Percentiles rank a stretch among this genome's conserved stretches.
Evolutionary conservation across 768 basidiomycete species (phyloP).

Genomic region (Mycena kentingensis): DNA sequence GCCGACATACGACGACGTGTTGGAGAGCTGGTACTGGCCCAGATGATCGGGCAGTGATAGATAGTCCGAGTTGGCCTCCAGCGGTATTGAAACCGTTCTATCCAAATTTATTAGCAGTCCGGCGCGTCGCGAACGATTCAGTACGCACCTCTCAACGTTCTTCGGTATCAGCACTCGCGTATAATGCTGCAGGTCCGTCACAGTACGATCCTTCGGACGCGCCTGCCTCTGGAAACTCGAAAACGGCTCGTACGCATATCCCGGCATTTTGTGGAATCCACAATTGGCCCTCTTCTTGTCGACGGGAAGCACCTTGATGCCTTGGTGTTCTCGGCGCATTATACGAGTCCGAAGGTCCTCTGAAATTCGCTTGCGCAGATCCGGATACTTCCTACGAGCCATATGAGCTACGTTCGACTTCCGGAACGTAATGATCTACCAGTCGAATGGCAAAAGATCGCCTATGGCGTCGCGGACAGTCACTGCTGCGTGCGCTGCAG

Average conservation of each 20-base stretch:
- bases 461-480: constrained; percentile 72
- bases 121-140: not conserved
- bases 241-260: constrained; percentile 37
- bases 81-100: constrained; percentile 64
- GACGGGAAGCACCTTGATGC: too few relatives aligned
- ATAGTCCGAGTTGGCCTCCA: constrained; percentile 64
- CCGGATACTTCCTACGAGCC: constrained; percentile 40
- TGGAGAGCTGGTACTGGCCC: constrained; percentile 61
- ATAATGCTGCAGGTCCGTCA: constrained; percentile 65
- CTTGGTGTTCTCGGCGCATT: constrained; percentile 25
- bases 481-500: constrained; percentile 57
- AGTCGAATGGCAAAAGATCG: constrained; percentile 74
- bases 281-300: constrained; percentile 35
- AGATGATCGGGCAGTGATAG: constrained; percentile 47
- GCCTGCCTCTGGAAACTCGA: constrained; percentile 51
- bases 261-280: constrained; percentile 35
- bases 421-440: constrained; percentile 44
- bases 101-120: not conserved
- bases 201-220: constrained; percentile 43
- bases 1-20: constrained; percentile 62
- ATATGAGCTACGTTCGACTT: not conserved
- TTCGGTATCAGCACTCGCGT: constrained; percentile 53
- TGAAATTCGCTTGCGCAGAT: too few relatives aligned
- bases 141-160: constrained; percentile 59
- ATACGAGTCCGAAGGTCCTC: constrained; percentile 13